These are phyloP conservation scores for Penicillium verhagenii DNA, from an alignment of 495 filamentous ascomycete species.

Conservation along the genomic window DNA sequence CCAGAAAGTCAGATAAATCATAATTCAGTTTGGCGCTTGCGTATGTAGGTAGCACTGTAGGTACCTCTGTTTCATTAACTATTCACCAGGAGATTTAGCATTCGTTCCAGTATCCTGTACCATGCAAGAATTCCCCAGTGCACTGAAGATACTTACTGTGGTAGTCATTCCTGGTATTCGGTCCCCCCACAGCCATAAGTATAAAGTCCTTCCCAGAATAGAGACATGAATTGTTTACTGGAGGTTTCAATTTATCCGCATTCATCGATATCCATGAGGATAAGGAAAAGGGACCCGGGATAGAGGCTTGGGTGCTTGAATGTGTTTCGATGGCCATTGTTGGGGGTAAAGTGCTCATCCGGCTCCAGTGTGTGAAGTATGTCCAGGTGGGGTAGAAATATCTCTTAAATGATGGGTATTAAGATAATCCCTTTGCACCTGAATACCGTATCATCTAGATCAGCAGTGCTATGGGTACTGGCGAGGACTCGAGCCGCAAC, in stretches of 20 bases:
- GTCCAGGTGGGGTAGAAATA: neutral
- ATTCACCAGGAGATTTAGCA: neutral
- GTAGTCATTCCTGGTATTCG: conserved; percentile 22
- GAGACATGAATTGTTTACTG: conserved; percentile 86
- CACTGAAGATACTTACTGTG: conserved; percentile 22
- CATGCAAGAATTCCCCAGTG: too few species aligned
- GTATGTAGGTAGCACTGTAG: neutral
- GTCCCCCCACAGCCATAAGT: conserved; percentile 21
- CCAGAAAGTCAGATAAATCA: neutral
- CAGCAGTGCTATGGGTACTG: neutral
- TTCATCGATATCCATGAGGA: conserved; percentile 67
- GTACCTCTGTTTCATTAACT: neutral
- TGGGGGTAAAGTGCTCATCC: neutral
- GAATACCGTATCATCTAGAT: too few species aligned
- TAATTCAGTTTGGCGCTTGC: neutral
- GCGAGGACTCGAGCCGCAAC: conserved; percentile 8
- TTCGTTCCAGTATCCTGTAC: too few species aligned
- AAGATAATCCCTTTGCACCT: neutral
- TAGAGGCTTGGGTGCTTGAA: conserved; percentile 2
- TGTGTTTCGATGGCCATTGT: neutral
- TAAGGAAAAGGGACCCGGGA: conserved; percentile 10
- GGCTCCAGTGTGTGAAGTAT: too few species aligned
- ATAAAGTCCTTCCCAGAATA: conserved; percentile 51
- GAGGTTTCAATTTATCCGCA: conserved; percentile 75
- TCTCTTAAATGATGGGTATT: neutral